A percentile compares a stretch with the other conserved stretches of the same genome.
Evolutionary conservation across 2,329 filamentous ascomycete species (phyloP).

Genomic region (Graphilbum ipis-grandicollis): DNA sequence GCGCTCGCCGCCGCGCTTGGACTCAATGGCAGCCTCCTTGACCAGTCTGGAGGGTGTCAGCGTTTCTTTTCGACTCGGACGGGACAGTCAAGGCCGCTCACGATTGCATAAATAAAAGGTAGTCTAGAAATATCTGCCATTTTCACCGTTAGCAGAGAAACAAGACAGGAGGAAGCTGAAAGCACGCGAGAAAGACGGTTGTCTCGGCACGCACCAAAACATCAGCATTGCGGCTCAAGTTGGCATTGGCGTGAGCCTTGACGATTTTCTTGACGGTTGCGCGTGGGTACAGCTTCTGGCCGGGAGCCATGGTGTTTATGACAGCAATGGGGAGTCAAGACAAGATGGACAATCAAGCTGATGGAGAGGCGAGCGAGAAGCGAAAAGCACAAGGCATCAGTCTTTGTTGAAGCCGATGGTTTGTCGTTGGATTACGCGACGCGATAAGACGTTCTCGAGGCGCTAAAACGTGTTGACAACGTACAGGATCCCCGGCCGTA

Average conservation of each 20-base stretch:
- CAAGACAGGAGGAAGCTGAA: neutral
- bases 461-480: too few species aligned
- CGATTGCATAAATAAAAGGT: slow-evolving; percentile 64
- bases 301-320: slow-evolving; percentile 30
- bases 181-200: too few species aligned
- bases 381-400: too few species aligned
- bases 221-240: slow-evolving; percentile 71
- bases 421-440: too few species aligned
- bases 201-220: slow-evolving; percentile 52
- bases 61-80: neutral
- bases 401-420: too few species aligned
- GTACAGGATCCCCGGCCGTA: too few species aligned
- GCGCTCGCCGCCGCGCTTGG: slow-evolving; percentile 57
- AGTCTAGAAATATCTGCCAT: slow-evolving; percentile 63
- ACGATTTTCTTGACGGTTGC: slow-evolving; percentile 76
- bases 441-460: too few species aligned
- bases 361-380: too few species aligned
- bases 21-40: slow-evolving; percentile 62
- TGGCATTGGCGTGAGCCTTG: slow-evolving; percentile 71
- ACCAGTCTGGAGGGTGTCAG: slow-evolving; percentile 40
- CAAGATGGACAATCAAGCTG: too few species aligned
- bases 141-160: neutral
- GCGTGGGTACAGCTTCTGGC: slow-evolving; percentile 66
- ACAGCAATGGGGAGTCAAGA: too few species aligned
- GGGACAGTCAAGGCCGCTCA: slow-evolving; percentile 13